Evolutionary conservation across 2,329 filamentous ascomycete genomes (phyloP), one percentile per base, ranked within the genome.

Genomic region (Aquanectria penicillioides): DNA sequence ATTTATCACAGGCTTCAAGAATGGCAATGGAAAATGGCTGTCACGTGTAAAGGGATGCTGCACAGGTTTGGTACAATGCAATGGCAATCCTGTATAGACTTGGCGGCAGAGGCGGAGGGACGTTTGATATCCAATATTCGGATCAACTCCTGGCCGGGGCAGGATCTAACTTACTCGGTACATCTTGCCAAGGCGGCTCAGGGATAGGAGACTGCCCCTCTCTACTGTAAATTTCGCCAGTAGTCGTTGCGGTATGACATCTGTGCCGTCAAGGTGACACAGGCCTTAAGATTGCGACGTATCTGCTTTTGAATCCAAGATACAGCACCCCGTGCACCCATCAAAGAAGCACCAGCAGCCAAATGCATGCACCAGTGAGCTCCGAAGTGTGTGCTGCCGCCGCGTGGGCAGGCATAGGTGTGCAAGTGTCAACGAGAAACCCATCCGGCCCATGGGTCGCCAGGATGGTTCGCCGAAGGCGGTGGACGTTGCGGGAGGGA

Each of bases 181-280:
- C 54, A 55, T 43, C n/a, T 57, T 28, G 34, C 29, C 48, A 28
- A 49, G 34, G 34, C 52, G 53, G 46, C 41, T 41, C 51, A 55
- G 40, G 43, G 41, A 55, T n/a, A 15, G 60, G 53, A 25, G 26
- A 25, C 50, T 41, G 43, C 15, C 48, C 34, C 50, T 46, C 44
- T 54, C 34, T 28, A 50, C 41, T 53, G 43, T 51, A 50, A 43
- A 33, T 62, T 28, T 31, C 17, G 37, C 13, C 23, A 40, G 48
- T 60, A 49, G 48, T 38, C 41, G 54, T 59, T 65, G 66, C 65
- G 43, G 57, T 67, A 69, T 61, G 63, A 13, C 51, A 59, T 57
- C 56, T 66, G 67, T 55, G 44, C 62, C 60, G 58, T 64, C 66
- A 57, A 59, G 34, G 65, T 65, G 41, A 46, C 53, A 62, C 57